A percentile compares a stretch with the other conserved stretches of the same genome.
Conservation (phyloP, 75 land plant species). For the Selaginella moellendorffii region DNA sequence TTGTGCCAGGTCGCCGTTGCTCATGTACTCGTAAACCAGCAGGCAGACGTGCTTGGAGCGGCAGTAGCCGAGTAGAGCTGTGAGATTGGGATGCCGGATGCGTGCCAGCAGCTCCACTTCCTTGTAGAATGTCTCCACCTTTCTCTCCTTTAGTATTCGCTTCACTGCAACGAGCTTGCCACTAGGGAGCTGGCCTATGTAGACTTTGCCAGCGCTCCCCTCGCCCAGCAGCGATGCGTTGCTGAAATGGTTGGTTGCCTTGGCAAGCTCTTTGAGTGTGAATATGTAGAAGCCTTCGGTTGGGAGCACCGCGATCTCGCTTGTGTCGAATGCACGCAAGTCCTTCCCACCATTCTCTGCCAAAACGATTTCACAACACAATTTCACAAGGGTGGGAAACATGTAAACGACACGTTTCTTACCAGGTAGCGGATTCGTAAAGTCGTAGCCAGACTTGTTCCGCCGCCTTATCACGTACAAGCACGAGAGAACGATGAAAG, state of each 20-base stretch:
- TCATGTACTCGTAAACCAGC: conserved; percentile 42
- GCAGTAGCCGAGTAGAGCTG: conserved; percentile 40
- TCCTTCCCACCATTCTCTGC: not conserved
- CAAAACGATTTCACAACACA: too few species aligned
- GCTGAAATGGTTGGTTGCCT: conserved; percentile 29
- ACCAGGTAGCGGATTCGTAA: not conserved
- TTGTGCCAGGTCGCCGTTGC: conserved; percentile 27
- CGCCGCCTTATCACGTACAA: conserved; percentile 2
- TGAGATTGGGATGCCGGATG: conserved; percentile 33
- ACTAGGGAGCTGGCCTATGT: conserved; percentile 33
- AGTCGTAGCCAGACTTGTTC: not conserved
- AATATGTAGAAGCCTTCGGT: conserved; percentile 42
- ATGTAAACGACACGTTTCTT: not conserved
- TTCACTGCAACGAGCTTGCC: conserved; percentile 37
- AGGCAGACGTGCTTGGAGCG: conserved; percentile 13
- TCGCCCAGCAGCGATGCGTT: conserved; percentile 18
- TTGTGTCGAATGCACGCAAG: not conserved
- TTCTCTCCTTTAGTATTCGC: conserved; percentile 18
- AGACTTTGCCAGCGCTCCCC: conserved; percentile 41
- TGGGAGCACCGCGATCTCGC: conserved; percentile 15
- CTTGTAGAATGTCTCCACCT: conserved; percentile 25
- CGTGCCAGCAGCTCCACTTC: conserved; percentile 37
- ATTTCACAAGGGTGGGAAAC: too few species aligned
- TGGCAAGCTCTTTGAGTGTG: conserved; percentile 27
- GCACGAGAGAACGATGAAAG: not conserved